A percentile compares a stretch with the other conserved stretches of the same genome.
Conservation (phyloP, 805 yeast genomes). For the Nakazawaea wickerhamii region DNA sequence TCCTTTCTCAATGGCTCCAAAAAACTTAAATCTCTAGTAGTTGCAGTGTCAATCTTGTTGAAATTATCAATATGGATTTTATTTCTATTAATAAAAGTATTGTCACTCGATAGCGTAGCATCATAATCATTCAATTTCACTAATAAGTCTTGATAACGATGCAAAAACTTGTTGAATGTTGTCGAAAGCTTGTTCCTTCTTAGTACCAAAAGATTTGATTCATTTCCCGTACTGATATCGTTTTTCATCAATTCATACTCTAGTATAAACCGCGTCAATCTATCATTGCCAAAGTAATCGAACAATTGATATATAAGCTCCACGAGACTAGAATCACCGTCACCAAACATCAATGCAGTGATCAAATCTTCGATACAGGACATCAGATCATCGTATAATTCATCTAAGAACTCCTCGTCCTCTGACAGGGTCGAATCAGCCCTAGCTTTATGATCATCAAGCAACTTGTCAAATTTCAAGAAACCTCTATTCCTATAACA, state of each 20-base stretch:
- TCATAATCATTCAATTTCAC: slow-evolving; percentile 5
- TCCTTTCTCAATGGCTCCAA: slow-evolving; percentile 29
- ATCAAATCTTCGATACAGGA: slow-evolving; percentile 54
- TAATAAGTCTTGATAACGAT: slow-evolving; percentile 5
- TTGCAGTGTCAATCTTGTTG: too few relatives aligned
- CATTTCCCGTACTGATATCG: slow-evolving; percentile 21
- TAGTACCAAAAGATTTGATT: slow-evolving; percentile 8
- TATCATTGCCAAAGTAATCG: slow-evolving; percentile 38
- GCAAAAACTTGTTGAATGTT: background rate
- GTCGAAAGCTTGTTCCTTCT: slow-evolving; percentile 7
- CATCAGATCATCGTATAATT: slow-evolving; percentile 16
- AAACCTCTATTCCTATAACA: slow-evolving; percentile 80
- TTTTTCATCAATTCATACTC: slow-evolving; percentile 52
- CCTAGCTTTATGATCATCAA: slow-evolving; percentile 19
- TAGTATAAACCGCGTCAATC: slow-evolving; percentile 48
- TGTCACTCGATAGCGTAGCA: background rate
- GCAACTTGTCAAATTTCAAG: slow-evolving; percentile 44
- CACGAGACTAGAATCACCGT: slow-evolving; percentile 56
- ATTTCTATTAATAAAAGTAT: slow-evolving; percentile 7
- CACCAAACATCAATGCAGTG: slow-evolving; percentile 60
- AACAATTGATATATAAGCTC: slow-evolving; percentile 47
- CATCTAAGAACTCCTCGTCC: slow-evolving; percentile 18
- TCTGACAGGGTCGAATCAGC: slow-evolving; percentile 21
- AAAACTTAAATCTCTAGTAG: slow-evolving; percentile 24
- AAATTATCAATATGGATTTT: slow-evolving; percentile 6